Evolutionary conservation across 192 early-diverging fungal genomes (phyloP).

Genomic region (Gaertneriomyces semiglobifer): DNA sequence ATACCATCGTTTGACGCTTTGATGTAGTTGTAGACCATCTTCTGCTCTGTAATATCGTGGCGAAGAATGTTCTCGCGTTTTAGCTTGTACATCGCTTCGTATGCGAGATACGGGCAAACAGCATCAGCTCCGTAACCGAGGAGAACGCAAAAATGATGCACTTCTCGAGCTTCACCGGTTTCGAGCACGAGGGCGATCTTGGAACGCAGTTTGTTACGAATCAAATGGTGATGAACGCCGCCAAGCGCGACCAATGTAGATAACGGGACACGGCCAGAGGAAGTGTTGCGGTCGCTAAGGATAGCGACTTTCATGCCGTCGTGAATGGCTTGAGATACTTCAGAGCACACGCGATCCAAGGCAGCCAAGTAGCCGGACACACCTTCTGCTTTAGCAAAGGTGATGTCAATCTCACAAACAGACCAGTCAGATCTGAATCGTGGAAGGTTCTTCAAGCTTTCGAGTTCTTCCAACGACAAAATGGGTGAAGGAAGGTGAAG

Average conservation of each 20-base stretch:
- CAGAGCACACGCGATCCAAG: conserved; percentile 82
- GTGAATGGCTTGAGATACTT: conserved; percentile 78
- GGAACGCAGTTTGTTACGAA: conserved; percentile 81
- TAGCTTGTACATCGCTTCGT: conserved; percentile 86
- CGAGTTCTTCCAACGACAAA: conserved; percentile 77
- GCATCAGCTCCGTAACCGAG: conserved; percentile 95
- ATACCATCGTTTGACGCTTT: conserved; percentile 91
- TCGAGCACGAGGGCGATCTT: conserved; percentile 86
- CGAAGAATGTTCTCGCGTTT: conserved; percentile 74
- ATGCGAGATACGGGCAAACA: conserved; percentile 88
- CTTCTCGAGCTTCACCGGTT: conserved; percentile 91
- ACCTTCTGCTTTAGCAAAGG: conserved; percentile 73
- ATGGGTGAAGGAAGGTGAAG: conserved; percentile 83
- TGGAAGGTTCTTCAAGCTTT: conserved; percentile 70
- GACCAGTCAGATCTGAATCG: conserved; percentile 68
- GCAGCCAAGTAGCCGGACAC: conserved; percentile 69
- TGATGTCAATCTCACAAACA: conserved; percentile 81
- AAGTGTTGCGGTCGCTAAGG: conserved; percentile 71
- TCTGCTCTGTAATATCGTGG: conserved; percentile 56
- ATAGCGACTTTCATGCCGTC: conserved; percentile 78
- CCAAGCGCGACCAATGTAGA: conserved; percentile 85
- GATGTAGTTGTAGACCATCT: conserved; percentile 79
- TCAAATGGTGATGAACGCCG: conserved; percentile 91
- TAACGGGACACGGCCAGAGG: conserved; percentile 68
- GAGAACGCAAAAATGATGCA: conserved; percentile 93